phyloP scores from a whole-genome alignment of 331 rosid genomes.

The Malus hybrid region DNA sequence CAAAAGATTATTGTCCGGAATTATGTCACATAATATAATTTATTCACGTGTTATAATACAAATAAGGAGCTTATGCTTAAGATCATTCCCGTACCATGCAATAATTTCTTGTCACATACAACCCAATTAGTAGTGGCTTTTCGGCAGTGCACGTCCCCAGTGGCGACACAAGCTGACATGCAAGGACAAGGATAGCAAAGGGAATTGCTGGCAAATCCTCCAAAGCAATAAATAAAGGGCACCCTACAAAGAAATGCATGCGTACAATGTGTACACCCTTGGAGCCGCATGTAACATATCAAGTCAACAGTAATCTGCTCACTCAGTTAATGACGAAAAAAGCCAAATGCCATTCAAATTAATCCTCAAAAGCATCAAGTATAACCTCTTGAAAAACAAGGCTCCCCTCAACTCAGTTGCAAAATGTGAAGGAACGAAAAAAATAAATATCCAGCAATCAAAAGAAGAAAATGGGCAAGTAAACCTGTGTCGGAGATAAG shows the following conservation, averaged over 20 bases:
- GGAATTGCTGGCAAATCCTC: not conserved
- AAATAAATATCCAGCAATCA: not conserved
- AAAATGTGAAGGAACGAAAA: constrained; percentile 6
- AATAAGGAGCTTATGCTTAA: not conserved
- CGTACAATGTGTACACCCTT: not conserved
- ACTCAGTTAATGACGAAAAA: too few relatives aligned
- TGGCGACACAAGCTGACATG: not conserved
- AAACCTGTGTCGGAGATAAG: constrained; percentile 1
- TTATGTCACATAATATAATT: not conserved
- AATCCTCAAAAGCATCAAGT: constrained; percentile 9
- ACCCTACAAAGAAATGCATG: not conserved
- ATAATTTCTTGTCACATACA: not conserved
- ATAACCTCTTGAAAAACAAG: constrained; percentile 21
- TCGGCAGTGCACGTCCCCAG: not conserved
- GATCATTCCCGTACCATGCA: not conserved
- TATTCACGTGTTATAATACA: not conserved
- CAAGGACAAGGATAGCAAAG: not conserved
- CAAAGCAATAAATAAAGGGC: not conserved
- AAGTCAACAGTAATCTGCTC: too few relatives aligned
- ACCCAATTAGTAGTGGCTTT: not conserved
- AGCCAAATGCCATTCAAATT: not conserved
- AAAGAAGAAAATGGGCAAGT: constrained; percentile 11
- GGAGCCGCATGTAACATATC: not conserved
- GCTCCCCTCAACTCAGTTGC: constrained; percentile 16
- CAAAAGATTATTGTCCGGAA: not conserved